phyloP scores from a whole-genome alignment of 192 early-diverging fungal genomes.

The Glomus cerebriforme region DNA sequence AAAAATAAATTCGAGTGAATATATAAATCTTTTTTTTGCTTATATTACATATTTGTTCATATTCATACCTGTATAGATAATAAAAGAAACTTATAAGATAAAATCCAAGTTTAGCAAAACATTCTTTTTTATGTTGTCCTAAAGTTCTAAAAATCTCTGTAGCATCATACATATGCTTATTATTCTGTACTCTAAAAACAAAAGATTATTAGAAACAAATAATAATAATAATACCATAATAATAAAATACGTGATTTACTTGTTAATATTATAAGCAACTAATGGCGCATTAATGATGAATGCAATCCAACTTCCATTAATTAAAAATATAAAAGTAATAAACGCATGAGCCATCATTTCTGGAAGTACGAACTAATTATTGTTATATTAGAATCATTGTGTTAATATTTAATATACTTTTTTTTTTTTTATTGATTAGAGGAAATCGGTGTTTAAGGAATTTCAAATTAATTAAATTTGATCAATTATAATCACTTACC shows the following conservation, averaged over 20 bases:
- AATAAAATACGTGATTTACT: slow-evolving; percentile 55
- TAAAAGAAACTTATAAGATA: slow-evolving; percentile 96
- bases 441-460: no score
- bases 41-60: not conserved
- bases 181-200: slow-evolving; percentile 69
- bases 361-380: slow-evolving; percentile 86
- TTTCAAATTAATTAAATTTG: not conserved
- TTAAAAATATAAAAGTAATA: slow-evolving; percentile 79
- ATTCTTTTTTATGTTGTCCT: slow-evolving; percentile 91
- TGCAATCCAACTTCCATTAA: slow-evolving; percentile 88
- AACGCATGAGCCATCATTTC: slow-evolving; percentile 86
- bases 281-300: slow-evolving; percentile 85
- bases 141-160: slow-evolving; percentile 98
- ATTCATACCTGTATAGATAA: slow-evolving; percentile 72
- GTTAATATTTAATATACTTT: no score
- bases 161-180: slow-evolving; percentile 94
- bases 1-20: not conserved
- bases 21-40: not conserved
- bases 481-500: slow-evolving; percentile 49
- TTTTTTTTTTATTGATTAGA: no score
- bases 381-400: not conserved
- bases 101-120: slow-evolving; percentile 96
- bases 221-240: not conserved
- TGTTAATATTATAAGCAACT: slow-evolving; percentile 82
- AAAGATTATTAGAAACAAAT: slow-evolving; percentile 14